Evolutionary conservation across 2,329 filamentous ascomycete species (phyloP).

Genomic region (Fusarium sp.): DNA sequence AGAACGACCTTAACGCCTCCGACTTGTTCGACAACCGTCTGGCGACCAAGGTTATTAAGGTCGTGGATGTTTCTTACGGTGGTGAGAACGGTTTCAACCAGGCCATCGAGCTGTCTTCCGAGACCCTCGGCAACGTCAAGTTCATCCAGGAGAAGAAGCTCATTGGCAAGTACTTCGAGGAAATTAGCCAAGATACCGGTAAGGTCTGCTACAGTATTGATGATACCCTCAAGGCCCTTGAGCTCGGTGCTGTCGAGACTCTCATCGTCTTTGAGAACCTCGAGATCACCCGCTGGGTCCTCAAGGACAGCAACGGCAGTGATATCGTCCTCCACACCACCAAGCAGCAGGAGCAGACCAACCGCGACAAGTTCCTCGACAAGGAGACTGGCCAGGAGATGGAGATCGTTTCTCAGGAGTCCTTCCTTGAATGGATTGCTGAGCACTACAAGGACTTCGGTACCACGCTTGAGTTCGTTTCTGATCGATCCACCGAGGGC

Average conservation of each 20-base stretch:
- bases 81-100: conserved; percentile 99
- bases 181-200: conserved; percentile 97
- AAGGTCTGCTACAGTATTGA: conserved; percentile 98
- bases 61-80: conserved; percentile 98
- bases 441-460: conserved; percentile 99
- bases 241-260: conserved; percentile 93
- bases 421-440: conserved; percentile 99
- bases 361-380: conserved; percentile 91
- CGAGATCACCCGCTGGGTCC: conserved; percentile 89
- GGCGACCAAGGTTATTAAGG: conserved; percentile 96
- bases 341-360: conserved; percentile 76
- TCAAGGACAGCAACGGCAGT: conserved; percentile 80
- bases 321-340: conserved; percentile 87
- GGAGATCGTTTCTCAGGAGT: conserved; percentile 87
- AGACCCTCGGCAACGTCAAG: conserved; percentile 98
- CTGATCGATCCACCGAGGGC: conserved; percentile 95
- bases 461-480: conserved; percentile 95
- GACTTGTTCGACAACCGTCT: conserved; percentile 97
- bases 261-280: conserved; percentile 98
- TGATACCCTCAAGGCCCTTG: conserved; percentile 95
- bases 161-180: conserved; percentile 98
- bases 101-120: conserved; percentile 92
- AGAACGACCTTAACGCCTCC: conserved; percentile 97
- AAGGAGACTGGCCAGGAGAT: conserved; percentile 97
- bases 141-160: conserved; percentile 99